Evolutionary conservation across 1,284 basidiomycete genomes (phyloP).

Genomic region (Apiotrichum laibachii): DNA sequence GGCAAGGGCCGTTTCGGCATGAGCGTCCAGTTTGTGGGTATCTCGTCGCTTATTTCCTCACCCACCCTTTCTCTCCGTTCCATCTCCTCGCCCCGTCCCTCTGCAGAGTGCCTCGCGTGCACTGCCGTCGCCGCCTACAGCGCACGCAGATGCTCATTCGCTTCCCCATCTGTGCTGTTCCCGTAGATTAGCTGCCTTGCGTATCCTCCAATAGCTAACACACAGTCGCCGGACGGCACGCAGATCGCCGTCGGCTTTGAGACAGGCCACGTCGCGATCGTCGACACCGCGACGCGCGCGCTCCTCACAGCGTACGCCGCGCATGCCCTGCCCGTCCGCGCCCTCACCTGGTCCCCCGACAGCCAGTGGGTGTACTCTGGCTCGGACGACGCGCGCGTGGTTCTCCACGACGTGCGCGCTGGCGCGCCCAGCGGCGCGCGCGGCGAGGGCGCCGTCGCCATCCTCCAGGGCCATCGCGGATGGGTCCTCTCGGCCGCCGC

Average conservation of each 20-base stretch:
- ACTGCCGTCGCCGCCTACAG: too few species aligned
- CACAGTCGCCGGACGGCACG: conserved; percentile 78
- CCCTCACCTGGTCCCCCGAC: conserved; percentile 78
- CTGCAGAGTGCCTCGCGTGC: too few species aligned
- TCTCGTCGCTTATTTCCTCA: not conserved
- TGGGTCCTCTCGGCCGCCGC: conserved; percentile 80
- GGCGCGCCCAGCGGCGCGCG: conserved; percentile 26
- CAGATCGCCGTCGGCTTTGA: conserved; percentile 74
- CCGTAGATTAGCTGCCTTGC: not conserved
- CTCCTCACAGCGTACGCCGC: conserved; percentile 70
- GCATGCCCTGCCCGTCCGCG: conserved; percentile 79
- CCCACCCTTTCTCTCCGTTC: not conserved
- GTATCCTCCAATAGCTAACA: conserved; percentile 8
- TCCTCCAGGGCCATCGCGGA: conserved; percentile 75
- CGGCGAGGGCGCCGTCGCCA: conserved; percentile 69
- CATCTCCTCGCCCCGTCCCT: too few species aligned
- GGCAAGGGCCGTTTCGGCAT: conserved; percentile 79
- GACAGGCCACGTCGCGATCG: conserved; percentile 74
- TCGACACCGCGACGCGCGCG: conserved; percentile 66
- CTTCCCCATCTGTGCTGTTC: too few species aligned
- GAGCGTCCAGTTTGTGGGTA: conserved; percentile 69
- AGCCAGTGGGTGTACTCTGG: conserved; percentile 72
- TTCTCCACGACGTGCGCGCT: conserved; percentile 72
- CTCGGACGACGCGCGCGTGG: conserved; percentile 81
- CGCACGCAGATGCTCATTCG: too few species aligned